Evolutionary conservation across 2,329 filamentous ascomycete species (phyloP), one percentile per base, ranked within the genome.

Genomic region (Calonectria pteridis): DNA sequence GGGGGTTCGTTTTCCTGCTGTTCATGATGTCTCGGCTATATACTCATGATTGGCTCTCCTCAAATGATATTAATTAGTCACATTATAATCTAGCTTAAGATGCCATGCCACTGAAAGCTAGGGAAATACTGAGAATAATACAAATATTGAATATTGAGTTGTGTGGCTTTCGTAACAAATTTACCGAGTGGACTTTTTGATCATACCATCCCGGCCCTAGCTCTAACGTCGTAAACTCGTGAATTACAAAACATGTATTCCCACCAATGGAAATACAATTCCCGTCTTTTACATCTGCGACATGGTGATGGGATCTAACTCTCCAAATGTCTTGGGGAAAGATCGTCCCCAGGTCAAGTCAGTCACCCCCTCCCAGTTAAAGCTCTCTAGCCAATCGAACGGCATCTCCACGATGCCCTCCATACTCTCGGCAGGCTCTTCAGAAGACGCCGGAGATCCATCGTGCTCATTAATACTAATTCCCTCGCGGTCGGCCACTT

Each of bases 401-500:
- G 75, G 72, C 74, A 81, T 78, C 14, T 81, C 79, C 69, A 79
- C 70, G 6, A 81, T 73, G 2, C 75, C 76, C 46, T 80, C 77
- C 77, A 80, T 80, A 29, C 29, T 64, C 64, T 70, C 74, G 11
- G 64, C 63, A 40, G 9, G 70, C 28, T 70, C 49, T 26, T 70
- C 64, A 3, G 43, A 71, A 9, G 67, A 51, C 29, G 50, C 64
- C 7, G 73, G 72, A 43, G 72, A 73, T 10, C 73, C 75, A 11
- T 72, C 67, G 13, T 76, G 62, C 0, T 77, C 71, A 18, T 65
- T 72, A 1, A 75, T 37, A 0, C 64, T 63, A 6, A 75, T 46
- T 2, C 79, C 79, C 14, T 81, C 79, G 4, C 77, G 73, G 50
- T 80, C 79, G 1, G 85, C 84, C 46, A 84, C 75, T 49, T 83